Base-by-base conservation (phyloP, 2,329 filamentous ascomycete species). In the Magnaporthiopsis incrustans region DNA sequence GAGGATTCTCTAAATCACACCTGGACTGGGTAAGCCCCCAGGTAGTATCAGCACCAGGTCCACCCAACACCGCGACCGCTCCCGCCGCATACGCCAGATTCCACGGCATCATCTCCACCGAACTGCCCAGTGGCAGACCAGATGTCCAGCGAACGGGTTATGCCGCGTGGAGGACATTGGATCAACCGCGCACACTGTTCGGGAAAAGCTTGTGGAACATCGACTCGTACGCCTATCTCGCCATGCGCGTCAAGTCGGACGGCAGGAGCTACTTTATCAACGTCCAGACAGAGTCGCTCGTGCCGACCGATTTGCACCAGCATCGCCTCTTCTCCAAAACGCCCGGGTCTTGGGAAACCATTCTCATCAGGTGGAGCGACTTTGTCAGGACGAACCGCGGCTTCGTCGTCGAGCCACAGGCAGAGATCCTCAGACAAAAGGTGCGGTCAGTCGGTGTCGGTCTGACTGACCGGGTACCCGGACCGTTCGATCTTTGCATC, bases 361-460 rank as follows among this genome's bases (percentile, higher is more conserved):
- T 97, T n/a, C 76, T 96, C 60, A 89, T 99, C 67, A 90, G 89
- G 67, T 95, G 93, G 84, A 89, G 88, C 70, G 92, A 96, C 68
- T 98, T 99, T 77, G 94, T 99, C 65, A 84, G 95, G 67, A 99
- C 95, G 18, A 98, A 97, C 73, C 86, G 96, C 72, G 95, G 95
- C 8, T 87, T 91, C 70, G 91, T 96, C 1, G 88, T 97, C 6
- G 93, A 98, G 78, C 95, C 95, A 38, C 94, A 98, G 80, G 88
- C 89, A 15, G 92, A 96, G 74, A 88, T 99, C 76, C 77, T 97
- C 73, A 86, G 89, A 67, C 90, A 96, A 71, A 93, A 92, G 75
- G 88, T 99, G 35, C 85, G 87, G 72, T 96, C 88, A 33, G 81
- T 99, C 26, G 95, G 95, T 1, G 87, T 98, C 65, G 92, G 92